These are phyloP conservation scores for Aspergillus ochraceus DNA, from an alignment of 2,329 filamentous ascomycete species.

Conservation along the genomic window DNA sequence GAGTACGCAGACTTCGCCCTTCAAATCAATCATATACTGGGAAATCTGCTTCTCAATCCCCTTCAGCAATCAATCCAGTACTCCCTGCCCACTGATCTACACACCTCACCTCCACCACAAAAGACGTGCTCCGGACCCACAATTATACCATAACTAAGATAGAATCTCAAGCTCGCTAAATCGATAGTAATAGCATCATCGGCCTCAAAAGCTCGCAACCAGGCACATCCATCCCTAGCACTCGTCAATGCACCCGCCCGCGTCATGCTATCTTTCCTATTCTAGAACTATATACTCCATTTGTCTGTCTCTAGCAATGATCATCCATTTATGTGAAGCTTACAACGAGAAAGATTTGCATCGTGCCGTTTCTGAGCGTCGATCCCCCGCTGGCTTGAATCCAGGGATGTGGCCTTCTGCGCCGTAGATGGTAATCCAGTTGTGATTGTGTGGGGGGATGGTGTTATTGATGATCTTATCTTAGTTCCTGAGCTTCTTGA, in stretches of 20 bases:
- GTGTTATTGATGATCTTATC: neutral
- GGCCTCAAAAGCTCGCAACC: neutral
- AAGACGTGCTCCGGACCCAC: neutral
- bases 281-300: neutral
- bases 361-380: neutral
- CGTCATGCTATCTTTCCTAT: neutral
- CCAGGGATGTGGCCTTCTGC: no score
- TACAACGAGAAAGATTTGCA: neutral
- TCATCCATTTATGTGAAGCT: neutral
- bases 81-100: neutral
- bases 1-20: no score
- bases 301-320: neutral
- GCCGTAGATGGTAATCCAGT: neutral
- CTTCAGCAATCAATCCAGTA: no score
- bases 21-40: no score
- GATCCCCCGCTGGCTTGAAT: no score
- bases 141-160: neutral
- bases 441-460: neutral
- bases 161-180: no score
- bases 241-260: neutral
- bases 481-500: no score
- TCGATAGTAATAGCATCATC: neutral
- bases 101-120: no score
- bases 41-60: no score
- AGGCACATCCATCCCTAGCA: neutral